These are phyloP conservation scores for Alternaria incomplexa DNA, from an alignment of 2,329 filamentous ascomycete genomes.

Conservation along the genomic window DNA sequence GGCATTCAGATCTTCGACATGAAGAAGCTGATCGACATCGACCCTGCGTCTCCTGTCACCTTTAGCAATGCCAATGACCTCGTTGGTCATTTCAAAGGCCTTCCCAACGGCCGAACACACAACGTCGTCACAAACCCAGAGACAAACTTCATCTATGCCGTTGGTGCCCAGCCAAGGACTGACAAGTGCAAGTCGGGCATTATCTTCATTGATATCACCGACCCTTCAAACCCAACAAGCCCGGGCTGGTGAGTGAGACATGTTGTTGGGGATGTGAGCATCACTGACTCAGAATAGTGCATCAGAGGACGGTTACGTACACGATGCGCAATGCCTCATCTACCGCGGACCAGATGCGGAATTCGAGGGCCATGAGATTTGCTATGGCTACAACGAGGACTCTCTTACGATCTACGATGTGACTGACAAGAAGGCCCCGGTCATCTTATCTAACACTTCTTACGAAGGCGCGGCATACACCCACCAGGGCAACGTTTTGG, in stretches of 20 bases:
- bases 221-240: slow-evolving; percentile 59
- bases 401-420: slow-evolving; percentile 61
- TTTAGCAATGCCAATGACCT: slow-evolving; percentile 44
- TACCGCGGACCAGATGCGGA: slow-evolving; percentile 59
- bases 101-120: slow-evolving; percentile 46
- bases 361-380: slow-evolving; percentile 60
- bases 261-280: background rate
- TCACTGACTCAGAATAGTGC: slow-evolving; percentile 42
- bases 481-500: slow-evolving; percentile 63
- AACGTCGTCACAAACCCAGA: slow-evolving; percentile 49
- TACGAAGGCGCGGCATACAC: slow-evolving; percentile 66
- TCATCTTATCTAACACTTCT: slow-evolving; percentile 59
- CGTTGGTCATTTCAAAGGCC: slow-evolving; percentile 41
- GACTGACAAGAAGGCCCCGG: slow-evolving; percentile 55
- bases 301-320: slow-evolving; percentile 63
- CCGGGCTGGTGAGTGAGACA: slow-evolving; percentile 52
- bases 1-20: slow-evolving; percentile 69
- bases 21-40: slow-evolving; percentile 52
- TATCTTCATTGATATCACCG: slow-evolving; percentile 64
- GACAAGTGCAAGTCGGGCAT: slow-evolving; percentile 59
- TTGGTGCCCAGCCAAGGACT: slow-evolving; percentile 43
- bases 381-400: slow-evolving; percentile 64
- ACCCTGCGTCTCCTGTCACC: slow-evolving; percentile 43
- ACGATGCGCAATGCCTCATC: slow-evolving; percentile 66
- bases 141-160: slow-evolving; percentile 48